These are phyloP conservation scores for Debaryomyces nepalensis DNA, from an alignment of 1,139 yeast species.

Conservation along the genomic window DNA sequence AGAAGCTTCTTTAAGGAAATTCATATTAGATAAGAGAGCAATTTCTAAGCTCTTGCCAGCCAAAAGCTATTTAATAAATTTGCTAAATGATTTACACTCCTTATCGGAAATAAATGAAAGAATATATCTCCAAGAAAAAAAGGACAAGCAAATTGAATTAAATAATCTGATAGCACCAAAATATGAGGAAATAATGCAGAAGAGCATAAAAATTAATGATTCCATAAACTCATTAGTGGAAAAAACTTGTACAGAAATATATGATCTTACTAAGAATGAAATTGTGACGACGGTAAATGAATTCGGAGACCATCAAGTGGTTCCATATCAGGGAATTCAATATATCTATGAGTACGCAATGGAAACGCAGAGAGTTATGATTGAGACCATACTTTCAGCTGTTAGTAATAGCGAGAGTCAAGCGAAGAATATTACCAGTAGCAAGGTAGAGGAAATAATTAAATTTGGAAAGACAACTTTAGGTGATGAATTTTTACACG, in stretches of 20 bases:
- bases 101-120: conserved; percentile 66
- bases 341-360: conserved; percentile 71
- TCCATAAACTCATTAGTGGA: conserved; percentile 69
- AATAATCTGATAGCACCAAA: conserved; percentile 61
- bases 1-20: conserved; percentile 83
- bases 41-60: conserved; percentile 92
- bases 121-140: conserved; percentile 54
- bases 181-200: conserved; percentile 56
- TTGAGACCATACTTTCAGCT: conserved; percentile 64
- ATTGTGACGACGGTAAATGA: conserved; percentile 58
- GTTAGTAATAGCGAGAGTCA: conserved; percentile 67
- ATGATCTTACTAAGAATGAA: conserved; percentile 60
- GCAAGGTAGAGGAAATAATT: conserved; percentile 65
- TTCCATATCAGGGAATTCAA: conserved; percentile 66
- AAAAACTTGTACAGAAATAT: conserved; percentile 57
- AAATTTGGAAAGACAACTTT: conserved; percentile 61
- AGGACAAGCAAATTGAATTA: conserved; percentile 51
- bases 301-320: conserved; percentile 60
- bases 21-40: conserved; percentile 87
- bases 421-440: conserved; percentile 65
- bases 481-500: conserved; percentile 63
- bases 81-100: conserved; percentile 65
- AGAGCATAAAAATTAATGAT: conserved; percentile 60
- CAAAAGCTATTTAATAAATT: conserved; percentile 74
- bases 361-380: conserved; percentile 69